Percentiles rank a stretch among this genome's conserved stretches.
Evolutionary conservation across 352 stramenopile species (phyloP).

Genomic region (Labyrinthula sp.): DNA sequence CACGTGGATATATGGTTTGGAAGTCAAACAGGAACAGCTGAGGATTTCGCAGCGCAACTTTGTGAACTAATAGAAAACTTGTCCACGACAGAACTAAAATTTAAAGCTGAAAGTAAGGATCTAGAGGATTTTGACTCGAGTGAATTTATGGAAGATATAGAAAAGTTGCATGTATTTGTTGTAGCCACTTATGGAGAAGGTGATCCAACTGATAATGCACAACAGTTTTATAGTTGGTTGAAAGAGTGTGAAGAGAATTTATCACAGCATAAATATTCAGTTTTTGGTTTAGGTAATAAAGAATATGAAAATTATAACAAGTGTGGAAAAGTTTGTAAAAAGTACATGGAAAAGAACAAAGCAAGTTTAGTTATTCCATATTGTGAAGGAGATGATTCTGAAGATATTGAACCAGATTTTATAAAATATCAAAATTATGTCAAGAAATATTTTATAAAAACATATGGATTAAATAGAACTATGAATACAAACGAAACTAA

Average conservation of each 20-base stretch:
- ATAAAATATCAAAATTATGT: constrained; percentile 63
- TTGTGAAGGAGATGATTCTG: constrained; percentile 84
- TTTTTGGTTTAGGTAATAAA: constrained; percentile 91
- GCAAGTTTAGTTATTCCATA: constrained; percentile 57
- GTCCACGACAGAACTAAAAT: constrained; percentile 55
- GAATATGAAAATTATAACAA: constrained; percentile 96
- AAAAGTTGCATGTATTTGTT: constrained; percentile 47
- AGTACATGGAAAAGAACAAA: constrained; percentile 55
- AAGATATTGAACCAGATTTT: constrained; percentile 78
- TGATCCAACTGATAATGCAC: constrained; percentile 88
- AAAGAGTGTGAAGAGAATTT: constrained; percentile 41
- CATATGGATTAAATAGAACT: too few species aligned
- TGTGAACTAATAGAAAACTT: constrained; percentile 68
- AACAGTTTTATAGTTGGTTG: constrained; percentile 70
- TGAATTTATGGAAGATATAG: constrained; percentile 30
- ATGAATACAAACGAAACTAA: too few species aligned
- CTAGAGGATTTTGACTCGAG: constrained; percentile 76
- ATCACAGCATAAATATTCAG: too few species aligned
- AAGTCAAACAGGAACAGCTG: constrained; percentile 86
- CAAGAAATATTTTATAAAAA: too few species aligned
- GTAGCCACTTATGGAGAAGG: constrained; percentile 94
- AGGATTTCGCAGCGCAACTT: constrained; percentile 84
- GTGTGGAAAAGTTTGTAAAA: constrained; percentile 71
- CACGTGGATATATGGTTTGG: too few species aligned
- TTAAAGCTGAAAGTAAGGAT: constrained; percentile 61